Evolutionary conservation across 2,329 filamentous ascomycete genomes (phyloP), one percentile per base, ranked within the genome.

Genomic region (Leptographium flavum): DNA sequence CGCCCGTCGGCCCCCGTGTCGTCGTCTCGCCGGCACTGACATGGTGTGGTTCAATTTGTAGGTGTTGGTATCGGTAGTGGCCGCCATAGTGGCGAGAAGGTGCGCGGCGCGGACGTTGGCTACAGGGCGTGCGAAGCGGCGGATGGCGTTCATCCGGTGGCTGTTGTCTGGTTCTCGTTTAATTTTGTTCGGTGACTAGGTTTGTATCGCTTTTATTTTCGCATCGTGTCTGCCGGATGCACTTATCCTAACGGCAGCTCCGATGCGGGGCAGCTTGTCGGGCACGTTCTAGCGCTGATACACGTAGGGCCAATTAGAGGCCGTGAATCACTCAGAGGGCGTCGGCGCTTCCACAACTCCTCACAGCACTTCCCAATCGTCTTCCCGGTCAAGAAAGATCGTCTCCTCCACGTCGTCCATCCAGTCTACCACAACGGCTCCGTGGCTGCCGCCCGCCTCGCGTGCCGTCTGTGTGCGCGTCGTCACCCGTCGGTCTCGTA

Each of bases 1-100:
- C 30, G 5, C 30, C 19, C 27, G 17, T 17, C 11, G 7, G n/a
- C 6, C n/a, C 19, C 19, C 10, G 37, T n/a, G 2, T 17, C 3
- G 27, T 5, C 43, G 25, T 13, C 11, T 2, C 10, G 22, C 19
- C 5, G 5, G 2, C 14, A 47, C 71, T 58, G 59, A 78, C 90
- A 96, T 96, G 47, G 84, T 83, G 70, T 92, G 85, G 65, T 92
- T 90, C 61, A 82, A 71, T 63, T 92, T 85, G 67, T 96, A 96
- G 50, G 74, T 84, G 52, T 69, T 71, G 2, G 73, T 67, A 52
- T 95, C 77, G 0, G 88, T 93, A 3, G 77, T 74, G 42, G 76
- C 74, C 51, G 84, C 74, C 77, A 77, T 77, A 53, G 64, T 67
- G 55, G 67, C 65, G 37, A 67, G 59, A 27, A 54, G 47, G 49